Percentiles rank a stretch among this genome's conserved stretches.
Conservation (phyloP, 495 filamentous ascomycete species). For the Lasiosphaeris hirsuta region DNA sequence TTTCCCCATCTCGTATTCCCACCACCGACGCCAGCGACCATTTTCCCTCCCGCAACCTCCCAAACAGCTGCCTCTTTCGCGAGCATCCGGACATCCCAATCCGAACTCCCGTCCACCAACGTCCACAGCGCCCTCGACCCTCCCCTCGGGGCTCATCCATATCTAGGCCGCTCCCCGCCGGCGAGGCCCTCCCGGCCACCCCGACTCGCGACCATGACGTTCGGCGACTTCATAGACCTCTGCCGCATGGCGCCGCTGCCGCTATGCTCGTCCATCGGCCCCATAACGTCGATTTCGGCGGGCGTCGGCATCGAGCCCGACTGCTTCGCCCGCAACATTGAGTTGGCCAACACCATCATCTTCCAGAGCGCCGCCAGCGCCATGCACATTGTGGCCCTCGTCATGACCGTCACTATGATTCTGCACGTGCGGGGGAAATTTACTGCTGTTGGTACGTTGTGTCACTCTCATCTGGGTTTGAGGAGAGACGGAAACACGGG, state of each 20-base stretch:
- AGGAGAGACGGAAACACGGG: neutral
- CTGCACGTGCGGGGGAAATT: constrained; percentile 96
- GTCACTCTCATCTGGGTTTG: neutral
- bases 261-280: constrained; percentile 79
- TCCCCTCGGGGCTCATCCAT: neutral
- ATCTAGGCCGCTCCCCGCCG: neutral
- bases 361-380: constrained; percentile 90
- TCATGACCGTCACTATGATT: constrained; percentile 96
- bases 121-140: neutral
- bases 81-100: neutral
- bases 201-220: constrained; percentile 69
- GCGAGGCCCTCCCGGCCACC: constrained; percentile 14
- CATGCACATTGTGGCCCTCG: constrained; percentile 86
- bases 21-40: neutral
- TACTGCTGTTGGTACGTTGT: constrained; percentile 86
- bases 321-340: constrained; percentile 93
- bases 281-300: constrained; percentile 58
- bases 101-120: neutral
- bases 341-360: constrained; percentile 96
- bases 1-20: neutral
- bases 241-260: constrained; percentile 83
- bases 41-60: neutral
- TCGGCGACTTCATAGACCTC: constrained; percentile 84
- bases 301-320: constrained; percentile 76
- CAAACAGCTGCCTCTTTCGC: neutral